Base-by-base conservation (phyloP, 108 stramenopile species). In the Aurantiochytrium sp. region DNA sequence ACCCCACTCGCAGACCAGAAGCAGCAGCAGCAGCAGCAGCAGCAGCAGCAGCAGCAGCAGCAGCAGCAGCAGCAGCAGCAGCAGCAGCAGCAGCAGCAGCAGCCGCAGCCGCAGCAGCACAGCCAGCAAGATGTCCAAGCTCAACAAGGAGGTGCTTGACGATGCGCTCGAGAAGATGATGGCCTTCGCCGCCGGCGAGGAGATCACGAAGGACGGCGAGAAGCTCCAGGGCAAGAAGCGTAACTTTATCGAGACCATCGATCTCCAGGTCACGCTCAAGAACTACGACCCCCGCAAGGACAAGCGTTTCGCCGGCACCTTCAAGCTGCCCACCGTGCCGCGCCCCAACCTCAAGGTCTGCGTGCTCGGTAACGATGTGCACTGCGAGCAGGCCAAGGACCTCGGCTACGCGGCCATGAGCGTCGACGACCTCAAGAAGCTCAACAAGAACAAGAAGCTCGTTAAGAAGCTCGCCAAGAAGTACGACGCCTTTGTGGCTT, bases 391-490 rank as follows among this genome's bases (percentile, higher is more conserved):
- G 93, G 99, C 98, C 54, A 96, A 97, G 88, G 96, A 96, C 92
- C 96, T 99, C 90, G 86, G 97, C 86, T 91, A 98, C 50, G 97
- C 97, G 88, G 91, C 93, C 94, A 98, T 98, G 97, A 94, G 94
- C 89, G 97, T 98, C 88, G 98, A 98, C 88, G 99, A 98, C 89
- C 92, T 99, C 73, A 99, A 99, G 96, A 99, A 99, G 94, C 96
- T 99, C 89, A 99, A 99, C 99, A 99, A 99, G 95, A 98, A 99
- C 96, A 98, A 99, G 96, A 99, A 99, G 96, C 93, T 99, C 55
- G 97, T 99, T 87, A 99, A 99, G 97, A 98, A 98, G 95, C 96
- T 98, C 69, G 98, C 99, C 89, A 98, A 98, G 97, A 96, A 96
- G 91, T 99, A 98, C 90, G 97, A 99, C 90, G 98, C 97, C 94